Evolutionary conservation across 163 green algal species (phyloP), one percentile per base, ranked within the genome.

Genomic region (Prototheca stagnorum): DNA sequence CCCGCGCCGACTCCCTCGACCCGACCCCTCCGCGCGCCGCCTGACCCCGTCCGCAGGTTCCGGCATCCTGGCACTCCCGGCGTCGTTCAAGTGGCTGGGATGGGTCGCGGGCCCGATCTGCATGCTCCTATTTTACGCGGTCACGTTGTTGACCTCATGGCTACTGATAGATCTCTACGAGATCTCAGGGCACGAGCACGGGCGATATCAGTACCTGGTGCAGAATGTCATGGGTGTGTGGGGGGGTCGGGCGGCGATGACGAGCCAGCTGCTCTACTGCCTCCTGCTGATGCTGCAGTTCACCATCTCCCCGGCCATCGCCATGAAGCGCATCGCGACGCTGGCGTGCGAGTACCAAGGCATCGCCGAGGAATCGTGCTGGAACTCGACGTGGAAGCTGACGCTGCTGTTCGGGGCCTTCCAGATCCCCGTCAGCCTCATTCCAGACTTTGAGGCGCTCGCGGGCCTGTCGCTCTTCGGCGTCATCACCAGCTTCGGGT

Each of bases 191-290:
- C n/a, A n/a, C n/a, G n/a, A n/a, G n/a, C n/a, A n/a, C n/a, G n/a
- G n/a, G n/a, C n/a, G n/a, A n/a, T 78, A 74, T 44, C 59, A 53
- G 1, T 54, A 61, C 35, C 27, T 46, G 3, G 47, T 68, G n/a
- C 3, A 41, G 14, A 34, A 49, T 22, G 26, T 57, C 9, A 19
- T 57, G 29, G 50, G 14, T 3, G 15, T 5, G 9, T n/a, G n/a
- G n/a, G n/a, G n/a, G n/a, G n/a, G n/a, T n/a, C 3, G 22, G n/a
- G 19, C 19, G n/a, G 21, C 20, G 4, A 17, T 7, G 12, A 14
- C 33, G 6, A 7, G 5, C 21, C 59, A 70, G 59, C 22, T 54
- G 17, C 15, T 36, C 20, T 57, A 49, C 47, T 49, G 66, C 19
- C 26, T 55, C 33, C 49, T 62, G 1, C 39, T 44, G 20, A 45